Base-by-base conservation (phyloP, 2,329 filamentous ascomycete species). In the Lizonia empirigonia region DNA sequence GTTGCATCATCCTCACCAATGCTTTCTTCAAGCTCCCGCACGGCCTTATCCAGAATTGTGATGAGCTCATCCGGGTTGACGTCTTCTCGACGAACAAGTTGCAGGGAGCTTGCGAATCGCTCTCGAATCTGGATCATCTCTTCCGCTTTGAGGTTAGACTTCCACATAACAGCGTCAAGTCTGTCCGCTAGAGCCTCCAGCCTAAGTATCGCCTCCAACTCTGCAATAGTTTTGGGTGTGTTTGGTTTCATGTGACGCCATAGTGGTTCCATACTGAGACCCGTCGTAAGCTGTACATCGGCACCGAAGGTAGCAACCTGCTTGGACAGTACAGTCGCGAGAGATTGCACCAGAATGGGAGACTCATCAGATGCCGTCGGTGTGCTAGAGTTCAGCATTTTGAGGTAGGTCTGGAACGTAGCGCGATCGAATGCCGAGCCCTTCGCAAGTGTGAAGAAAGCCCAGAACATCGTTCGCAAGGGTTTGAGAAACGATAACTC, bases 221-320 rank as follows among this genome's bases (percentile, higher is more conserved):
- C 71, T 9, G 63, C 52, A 22, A 69, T 56, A 8, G 67, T 74
- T 9, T 64, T 64, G 2, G 82, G 76, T 3, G 80, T 82, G 9
- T 65, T 65, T 24, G 91, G 90, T 44, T 88, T 83, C 64, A 95
- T 83, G 1, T 78, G 65, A 33, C 83, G 82, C 93, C 92, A 96
- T 5, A 96, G 79, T 7, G 77, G 71, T 66, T 94, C 89, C 89
- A 95, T 94, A 59, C 85, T 87, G 10, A 91, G 76, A 0, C 91
- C 91, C 2, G 88, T 91, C 0, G 79, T 85, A 12, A 95, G 76
- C 47, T 85, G 85, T 75, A 91, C 92, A 2, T 84, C 85, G 13
- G 84, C 80, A 19, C 83, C 80, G 65, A 96, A 93, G 2, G 51
- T 72, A 27, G 56, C 58, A 7, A 70, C 42, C 36, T 70, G 64